A percentile compares a stretch with the other conserved stretches of the same genome.
These are phyloP conservation scores for Cryptococcus floricola DNA, from an alignment of 1,284 basidiomycete species.

Conservation along the genomic window DNA sequence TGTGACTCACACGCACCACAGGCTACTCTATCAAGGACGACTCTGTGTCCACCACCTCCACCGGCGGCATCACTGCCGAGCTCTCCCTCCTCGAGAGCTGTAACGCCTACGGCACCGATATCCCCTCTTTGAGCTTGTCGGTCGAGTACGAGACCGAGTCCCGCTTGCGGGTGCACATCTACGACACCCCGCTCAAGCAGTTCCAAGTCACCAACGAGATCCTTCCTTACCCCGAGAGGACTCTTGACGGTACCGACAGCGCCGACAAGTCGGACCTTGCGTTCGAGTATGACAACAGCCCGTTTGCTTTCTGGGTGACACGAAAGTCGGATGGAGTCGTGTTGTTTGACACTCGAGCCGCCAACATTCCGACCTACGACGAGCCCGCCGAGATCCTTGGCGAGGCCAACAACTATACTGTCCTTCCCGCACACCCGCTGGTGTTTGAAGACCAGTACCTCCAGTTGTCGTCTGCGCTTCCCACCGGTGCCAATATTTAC, in stretches of 20 bases:
- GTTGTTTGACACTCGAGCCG: conserved; percentile 64
- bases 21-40: conserved; percentile 11
- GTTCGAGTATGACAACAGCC: conserved; percentile 64
- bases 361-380: conserved; percentile 56
- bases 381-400: conserved; percentile 38
- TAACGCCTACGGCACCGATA: conserved; percentile 65
- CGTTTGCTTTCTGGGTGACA: conserved; percentile 75
- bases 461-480: conserved; percentile 52
- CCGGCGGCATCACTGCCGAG: conserved; percentile 13
- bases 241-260: conserved; percentile 13
- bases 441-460: conserved; percentile 80
- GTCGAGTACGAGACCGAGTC: conserved; percentile 29
- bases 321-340: conserved; percentile 52
- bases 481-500: conserved; percentile 62
- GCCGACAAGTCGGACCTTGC: conserved; percentile 12
- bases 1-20: background rate
- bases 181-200: conserved; percentile 57
- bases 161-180: conserved; percentile 66
- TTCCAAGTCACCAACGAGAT: conserved; percentile 68
- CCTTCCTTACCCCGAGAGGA: conserved; percentile 63
- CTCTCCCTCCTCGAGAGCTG: conserved; percentile 47
- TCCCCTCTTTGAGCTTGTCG: conserved; percentile 58
- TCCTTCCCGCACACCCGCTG: conserved; percentile 53
- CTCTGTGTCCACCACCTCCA: conserved; percentile 5
- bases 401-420: conserved; percentile 38